Conservation (phyloP, 116 monocot genomes). For the Zostera marina region DNA sequence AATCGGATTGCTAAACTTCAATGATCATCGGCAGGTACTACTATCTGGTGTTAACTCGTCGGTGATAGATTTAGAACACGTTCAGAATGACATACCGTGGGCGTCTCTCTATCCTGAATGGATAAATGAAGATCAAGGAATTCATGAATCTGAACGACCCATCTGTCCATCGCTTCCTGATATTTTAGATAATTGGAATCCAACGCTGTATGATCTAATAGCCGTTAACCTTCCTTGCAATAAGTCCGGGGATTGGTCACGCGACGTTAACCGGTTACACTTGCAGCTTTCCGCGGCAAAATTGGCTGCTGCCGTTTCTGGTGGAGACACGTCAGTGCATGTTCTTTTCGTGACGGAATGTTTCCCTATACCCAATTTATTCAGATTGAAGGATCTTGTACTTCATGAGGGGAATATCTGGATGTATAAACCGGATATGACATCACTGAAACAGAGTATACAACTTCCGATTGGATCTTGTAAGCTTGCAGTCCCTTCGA, state of each 20-base stretch:
- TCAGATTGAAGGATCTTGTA: slow-evolving; percentile 50
- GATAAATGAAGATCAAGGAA: neutral
- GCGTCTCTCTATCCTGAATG: neutral
- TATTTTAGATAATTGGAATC: slow-evolving; percentile 11
- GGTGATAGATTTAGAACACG: neutral
- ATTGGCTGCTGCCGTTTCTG: slow-evolving; percentile 27
- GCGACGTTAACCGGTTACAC: slow-evolving; percentile 73
- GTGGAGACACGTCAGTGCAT: slow-evolving; percentile 14
- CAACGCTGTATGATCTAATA: slow-evolving; percentile 32
- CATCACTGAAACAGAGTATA: slow-evolving; percentile 28
- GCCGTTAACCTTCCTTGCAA: slow-evolving; percentile 85
- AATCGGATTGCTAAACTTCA: too few species aligned
- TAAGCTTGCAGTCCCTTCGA: slow-evolving; percentile 51
- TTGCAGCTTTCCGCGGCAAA: slow-evolving; percentile 68
- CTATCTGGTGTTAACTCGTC: neutral
- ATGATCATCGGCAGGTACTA: too few species aligned
- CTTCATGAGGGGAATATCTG: slow-evolving; percentile 44
- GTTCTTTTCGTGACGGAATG: slow-evolving; percentile 57
- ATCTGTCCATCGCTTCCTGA: slow-evolving; percentile 39
- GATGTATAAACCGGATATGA: slow-evolving; percentile 44
- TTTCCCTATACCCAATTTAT: slow-evolving; percentile 72
- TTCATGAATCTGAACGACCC: slow-evolving; percentile 53
- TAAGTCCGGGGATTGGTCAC: slow-evolving; percentile 42
- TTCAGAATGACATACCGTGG: neutral
- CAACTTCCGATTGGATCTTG: slow-evolving; percentile 81